phyloP scores from a whole-genome alignment of 805 yeast genomes.

The Sugiyamaella marilandica region DNA sequence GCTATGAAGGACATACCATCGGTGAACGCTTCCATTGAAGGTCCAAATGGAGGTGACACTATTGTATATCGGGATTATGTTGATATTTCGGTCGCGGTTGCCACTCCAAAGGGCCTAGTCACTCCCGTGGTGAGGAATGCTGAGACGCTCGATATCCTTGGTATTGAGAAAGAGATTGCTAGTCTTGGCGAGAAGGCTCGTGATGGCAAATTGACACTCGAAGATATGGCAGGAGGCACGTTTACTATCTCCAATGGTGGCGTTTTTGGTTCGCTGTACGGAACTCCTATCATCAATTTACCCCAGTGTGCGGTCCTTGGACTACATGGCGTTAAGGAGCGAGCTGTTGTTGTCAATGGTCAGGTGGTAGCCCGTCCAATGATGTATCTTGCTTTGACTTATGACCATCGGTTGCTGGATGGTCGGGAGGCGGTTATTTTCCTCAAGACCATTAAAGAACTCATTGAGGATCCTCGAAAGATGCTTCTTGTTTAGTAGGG shows the following conservation, averaged over 20 bases:
- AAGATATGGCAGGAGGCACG: slow-evolving; percentile 99
- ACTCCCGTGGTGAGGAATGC: slow-evolving; percentile 98
- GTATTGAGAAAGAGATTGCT: slow-evolving; percentile 81
- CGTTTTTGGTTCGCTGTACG: slow-evolving; percentile 94
- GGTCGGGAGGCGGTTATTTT: slow-evolving; percentile 99
- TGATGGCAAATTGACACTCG: slow-evolving; percentile 91
- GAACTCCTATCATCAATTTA: slow-evolving; percentile 97
- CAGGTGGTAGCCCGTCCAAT: slow-evolving; percentile 96
- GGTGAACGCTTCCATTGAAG: slow-evolving; percentile 90
- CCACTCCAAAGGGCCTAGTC: slow-evolving; percentile 98
- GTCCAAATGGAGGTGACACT: slow-evolving; percentile 64
- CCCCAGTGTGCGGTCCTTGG: slow-evolving; percentile 99
- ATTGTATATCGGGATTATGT: slow-evolving; percentile 94
- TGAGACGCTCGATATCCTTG: slow-evolving; percentile 82
- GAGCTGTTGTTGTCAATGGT: slow-evolving; percentile 95
- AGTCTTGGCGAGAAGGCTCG: slow-evolving; percentile 87
- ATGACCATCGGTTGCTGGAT: slow-evolving; percentile 96
- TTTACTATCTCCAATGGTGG: slow-evolving; percentile 99
- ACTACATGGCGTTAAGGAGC: slow-evolving; percentile 93
- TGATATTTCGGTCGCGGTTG: slow-evolving; percentile 94
- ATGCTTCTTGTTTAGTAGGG: slow-evolving; percentile 58
- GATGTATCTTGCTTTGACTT: slow-evolving; percentile 98
- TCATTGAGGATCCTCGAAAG: slow-evolving; percentile 97
- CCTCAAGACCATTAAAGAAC: slow-evolving; percentile 92
- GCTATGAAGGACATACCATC: slow-evolving; percentile 95